Evolutionary conservation across 148 eudicot genomes (phyloP), one percentile per base, ranked within the genome.

Genomic region (Persicaria maculosa): DNA sequence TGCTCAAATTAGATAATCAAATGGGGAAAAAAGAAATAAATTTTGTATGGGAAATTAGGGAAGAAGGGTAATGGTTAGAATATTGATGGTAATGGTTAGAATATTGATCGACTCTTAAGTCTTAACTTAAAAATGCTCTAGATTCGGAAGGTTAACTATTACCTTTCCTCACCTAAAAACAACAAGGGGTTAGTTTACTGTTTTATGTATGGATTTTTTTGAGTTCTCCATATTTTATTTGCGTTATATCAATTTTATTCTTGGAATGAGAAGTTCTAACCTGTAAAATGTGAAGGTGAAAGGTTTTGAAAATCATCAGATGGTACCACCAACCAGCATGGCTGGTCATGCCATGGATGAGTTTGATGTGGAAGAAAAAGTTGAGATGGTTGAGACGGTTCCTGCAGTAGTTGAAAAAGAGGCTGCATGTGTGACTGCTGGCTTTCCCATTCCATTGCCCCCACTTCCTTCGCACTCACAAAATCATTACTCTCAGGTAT

Each of bases 261-360:
- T 17, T 5, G 9, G 54, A 36, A 64, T 12, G 70, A 40, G 46
- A 65, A 65, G 46, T 5, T 40, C 46, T 14, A 5, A 40, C 70
- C 43, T 9, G 8, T 65, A 5, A 14, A 40, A 65, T 65, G 31
- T 47, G 36, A 52, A 71, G 54, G 73, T 47, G 73, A 48, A 85
- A 80, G 78, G 17, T 58, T 46, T 79, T 45, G 91, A 90, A 43
- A 82, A 79, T 78, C 54, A 48, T 71, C 50, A 72, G 2, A 9
- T 65, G 58, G 75, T 79, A 54, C 93, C 97, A 71, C 80, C 89
- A 50, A 93, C 94, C 70, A 83, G 97, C 81, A 88, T 91, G 86
- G 97, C 96, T 82, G 94, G 97, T 75, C 86, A 89, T 84, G 88
- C 88, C 20, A 74, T 64, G 44, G 92, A 90, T 78, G 97, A 89